phyloP scores from a whole-genome alignment of 139 green algal species.

The Chlamydomonas schloesseri region DNA sequence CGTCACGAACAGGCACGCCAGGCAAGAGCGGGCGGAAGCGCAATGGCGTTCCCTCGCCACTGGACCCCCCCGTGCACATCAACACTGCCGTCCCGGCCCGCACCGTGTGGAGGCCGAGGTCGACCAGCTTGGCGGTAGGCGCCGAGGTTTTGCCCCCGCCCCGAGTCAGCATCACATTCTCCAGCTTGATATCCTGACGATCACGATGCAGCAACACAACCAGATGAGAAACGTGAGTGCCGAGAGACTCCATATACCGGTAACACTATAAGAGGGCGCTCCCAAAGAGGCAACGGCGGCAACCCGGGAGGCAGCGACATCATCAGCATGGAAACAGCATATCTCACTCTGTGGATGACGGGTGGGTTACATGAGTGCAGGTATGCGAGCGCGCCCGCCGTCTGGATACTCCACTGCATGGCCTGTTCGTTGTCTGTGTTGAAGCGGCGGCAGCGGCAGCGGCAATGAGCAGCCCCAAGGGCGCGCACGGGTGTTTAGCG shows the following conservation, averaged over 20 bases:
- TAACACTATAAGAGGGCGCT: no score
- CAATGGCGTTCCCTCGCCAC: no score
- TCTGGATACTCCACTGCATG: neutral
- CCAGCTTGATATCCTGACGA: conserved; percentile 23
- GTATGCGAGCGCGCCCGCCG: neutral
- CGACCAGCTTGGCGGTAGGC: neutral
- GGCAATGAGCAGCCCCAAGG: no score
- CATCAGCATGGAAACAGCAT: neutral
- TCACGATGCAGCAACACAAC: neutral
- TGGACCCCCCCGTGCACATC: no score
- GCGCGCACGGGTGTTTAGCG: no score
- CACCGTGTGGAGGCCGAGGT: conserved; percentile 20
- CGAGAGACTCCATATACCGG: neutral
- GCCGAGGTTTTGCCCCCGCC: neutral
- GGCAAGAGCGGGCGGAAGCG: no score
- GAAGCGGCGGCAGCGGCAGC: no score
- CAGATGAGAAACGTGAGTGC: neutral
- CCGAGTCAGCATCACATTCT: neutral
- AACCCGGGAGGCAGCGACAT: no score
- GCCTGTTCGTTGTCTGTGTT: conserved; percentile 4
- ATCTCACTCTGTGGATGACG: neutral
- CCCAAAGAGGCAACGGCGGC: no score
- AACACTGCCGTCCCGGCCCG: no score
- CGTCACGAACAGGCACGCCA: no score
- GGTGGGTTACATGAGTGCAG: neutral